Base-by-base conservation (phyloP, 257 asterid genomes). In the Cinchona pubescens region DNA sequence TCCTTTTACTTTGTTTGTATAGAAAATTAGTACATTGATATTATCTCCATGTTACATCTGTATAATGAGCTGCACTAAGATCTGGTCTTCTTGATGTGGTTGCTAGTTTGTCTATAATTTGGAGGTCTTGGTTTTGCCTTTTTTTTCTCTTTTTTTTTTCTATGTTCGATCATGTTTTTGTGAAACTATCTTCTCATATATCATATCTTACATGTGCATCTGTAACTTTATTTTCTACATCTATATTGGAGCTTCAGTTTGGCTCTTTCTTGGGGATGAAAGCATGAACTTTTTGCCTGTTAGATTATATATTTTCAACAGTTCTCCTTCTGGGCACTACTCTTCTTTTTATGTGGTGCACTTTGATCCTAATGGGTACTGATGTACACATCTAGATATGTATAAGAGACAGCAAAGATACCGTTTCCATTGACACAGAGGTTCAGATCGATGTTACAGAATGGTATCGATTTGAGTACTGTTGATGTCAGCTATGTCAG, bases 401-500 rank as follows among this genome's bases (percentile, higher is more conserved):
- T 76, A n/a, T 67, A 67, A 75, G 71, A 76, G 72, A 40, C 95
- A 93, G 98, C 98, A 63, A 93, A 93, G 85, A 93, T 93, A 76
- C 98, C 98, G 32, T 91, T 93, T 72, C 98, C 98, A 7, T 84
- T 93, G 55, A 93, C 98, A 74, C 98, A 93, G 83, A 88, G 98
- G 90, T 93, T 93, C 87, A 90, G 98, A 83, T 87, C 91, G 51
- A 93, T 93, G 98, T 83, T 93, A 64, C 98, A 93, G 84, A 93
- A 93, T 70, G 98, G 98, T 32, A 93, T 93, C 78, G 98, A 93
- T 82, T 84, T 91, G 91, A 93, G 97, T 82, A 90, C 97, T 1
- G 97, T 93, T 53, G 96, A 93, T 81, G 98, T 93, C 86, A 93
- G 97, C 88, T 93, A 93, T 76, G 98, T 93, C 78, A 93, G 98